Base-by-base conservation (phyloP, 768 basidiomycete genomes). In the Leccinum rimulosum region DNA sequence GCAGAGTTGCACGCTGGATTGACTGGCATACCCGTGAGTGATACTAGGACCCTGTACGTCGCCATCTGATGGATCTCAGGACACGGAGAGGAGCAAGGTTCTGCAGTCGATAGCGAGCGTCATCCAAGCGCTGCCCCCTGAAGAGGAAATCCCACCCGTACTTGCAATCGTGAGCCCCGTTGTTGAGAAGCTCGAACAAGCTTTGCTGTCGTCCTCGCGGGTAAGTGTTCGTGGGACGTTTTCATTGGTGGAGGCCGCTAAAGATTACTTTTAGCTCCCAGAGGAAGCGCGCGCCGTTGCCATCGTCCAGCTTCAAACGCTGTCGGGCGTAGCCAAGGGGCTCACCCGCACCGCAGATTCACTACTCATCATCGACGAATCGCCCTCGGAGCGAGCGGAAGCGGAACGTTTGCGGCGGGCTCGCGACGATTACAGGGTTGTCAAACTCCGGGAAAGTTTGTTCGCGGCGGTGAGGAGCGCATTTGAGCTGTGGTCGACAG, bases 51-150 rank as follows among this genome's bases (percentile, higher is more conserved):
- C 35, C 8, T 6, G 1, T 27, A 3, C 6, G 22, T 36, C 11
- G 15, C 6, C 3, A 58, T 17, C 17, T 60, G 25, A 52, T 68
- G 48, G 30, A 19, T 38, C 3, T 3, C 64, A 91, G 87, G 90
- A 92, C 64, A 84, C 87, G 22, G 94, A 96, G 73, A 91, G 90
- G 74, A 84, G 85, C 64, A 97, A 95, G 73, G 91, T 97, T 1
- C 76, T 97, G 49, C 91, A 97, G 69, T 92, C 90, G 0, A 95
- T 98, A 54, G 86, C 93, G 2, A 96, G 94, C 62, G 93, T 98
- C 3, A 90, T 97, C 33, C 92, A 97, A 66, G 95, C 95, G 0
- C 73, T 98, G 52, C 88, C 91, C 0, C 86, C 92, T 0, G 77
- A 77, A 45, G 88, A 93, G 47, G 90, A 84, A 57, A 87, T 96